Conservation (phyloP, 2,329 filamentous ascomycete genomes). For the Apiospora sp. region DNA sequence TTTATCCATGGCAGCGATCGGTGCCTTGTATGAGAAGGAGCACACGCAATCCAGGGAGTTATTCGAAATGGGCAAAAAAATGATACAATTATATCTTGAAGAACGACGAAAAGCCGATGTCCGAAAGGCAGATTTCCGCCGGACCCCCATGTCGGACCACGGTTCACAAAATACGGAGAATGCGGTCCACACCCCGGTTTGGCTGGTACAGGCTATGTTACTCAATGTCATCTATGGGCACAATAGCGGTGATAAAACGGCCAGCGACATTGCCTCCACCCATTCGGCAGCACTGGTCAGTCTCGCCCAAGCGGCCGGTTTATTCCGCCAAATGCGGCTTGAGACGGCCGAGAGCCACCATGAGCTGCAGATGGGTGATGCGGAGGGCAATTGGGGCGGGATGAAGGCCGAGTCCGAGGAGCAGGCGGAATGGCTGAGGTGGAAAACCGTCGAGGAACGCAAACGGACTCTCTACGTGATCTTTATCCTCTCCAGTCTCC, state of each 20-base stretch:
- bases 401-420: slow-evolving; percentile 60
- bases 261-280: slow-evolving; percentile 89
- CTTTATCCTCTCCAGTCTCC: slow-evolving; percentile 88
- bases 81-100: slow-evolving; percentile 93
- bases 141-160: slow-evolving; percentile 56
- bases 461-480: slow-evolving; percentile 93
- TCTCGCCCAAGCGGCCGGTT: slow-evolving; percentile 86
- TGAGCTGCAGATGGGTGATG: slow-evolving; percentile 66
- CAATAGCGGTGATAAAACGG: slow-evolving; percentile 90
- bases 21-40: slow-evolving; percentile 83
- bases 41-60: slow-evolving; percentile 80
- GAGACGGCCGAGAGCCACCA: slow-evolving; percentile 53
- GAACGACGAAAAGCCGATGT: slow-evolving; percentile 88
- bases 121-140: slow-evolving; percentile 66
- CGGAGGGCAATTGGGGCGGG: slow-evolving; percentile 54
- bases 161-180: slow-evolving; percentile 61
- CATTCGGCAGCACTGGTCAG: slow-evolving; percentile 92
- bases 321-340: slow-evolving; percentile 59
- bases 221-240: slow-evolving; percentile 96
- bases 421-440: slow-evolving; percentile 83
- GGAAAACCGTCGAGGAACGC: slow-evolving; percentile 88
- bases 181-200: slow-evolving; percentile 81
- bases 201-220: slow-evolving; percentile 96
- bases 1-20: slow-evolving; percentile 83
- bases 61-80: slow-evolving; percentile 93